Percentiles rank a stretch among this genome's conserved stretches.
Conservation (phyloP, 352 stramenopile genomes). For the Phytophthora sp. region DNA sequence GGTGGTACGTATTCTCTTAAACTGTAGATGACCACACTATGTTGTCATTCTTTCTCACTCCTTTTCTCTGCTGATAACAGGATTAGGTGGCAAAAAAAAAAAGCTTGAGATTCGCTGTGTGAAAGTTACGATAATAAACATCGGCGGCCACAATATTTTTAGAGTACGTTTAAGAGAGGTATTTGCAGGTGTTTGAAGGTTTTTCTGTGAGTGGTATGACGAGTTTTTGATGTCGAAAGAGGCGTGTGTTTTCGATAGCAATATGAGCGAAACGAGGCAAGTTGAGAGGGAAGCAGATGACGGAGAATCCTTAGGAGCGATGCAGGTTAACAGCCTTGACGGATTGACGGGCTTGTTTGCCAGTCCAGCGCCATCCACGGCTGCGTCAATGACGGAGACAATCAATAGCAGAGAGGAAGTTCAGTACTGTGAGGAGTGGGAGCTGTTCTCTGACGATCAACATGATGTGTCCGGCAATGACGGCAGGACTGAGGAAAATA, state of each 20-base stretch:
- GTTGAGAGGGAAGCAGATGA: conserved; percentile 15
- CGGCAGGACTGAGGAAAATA: neutral
- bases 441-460: conserved; percentile 35
- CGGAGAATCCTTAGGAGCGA: neutral
- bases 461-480: conserved; percentile 10
- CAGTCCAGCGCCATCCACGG: conserved; percentile 24
- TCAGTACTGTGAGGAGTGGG: conserved; percentile 47
- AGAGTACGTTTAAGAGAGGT: conserved; percentile 20
- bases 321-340: neutral
- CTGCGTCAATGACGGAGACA: conserved; percentile 43
- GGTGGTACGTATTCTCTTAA: conserved; percentile 32
- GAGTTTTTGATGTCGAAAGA: conserved; percentile 11
- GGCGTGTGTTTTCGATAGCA: conserved; percentile 5
- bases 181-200: conserved; percentile 14
- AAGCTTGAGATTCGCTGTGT: neutral
- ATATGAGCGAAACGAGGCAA: conserved; percentile 23
- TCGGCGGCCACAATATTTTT: conserved; percentile 33
- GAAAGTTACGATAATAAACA: conserved; percentile 26
- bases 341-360: neutral
- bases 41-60: neutral
- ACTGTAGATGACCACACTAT: conserved; percentile 14
- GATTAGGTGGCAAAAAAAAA: conserved; percentile 25
- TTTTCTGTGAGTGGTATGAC: conserved; percentile 1
- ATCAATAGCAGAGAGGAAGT: conserved; percentile 50
- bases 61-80: conserved; percentile 19